Conservation (phyloP, 2,329 filamentous ascomycete genomes). For the Fusarium sp. region DNA sequence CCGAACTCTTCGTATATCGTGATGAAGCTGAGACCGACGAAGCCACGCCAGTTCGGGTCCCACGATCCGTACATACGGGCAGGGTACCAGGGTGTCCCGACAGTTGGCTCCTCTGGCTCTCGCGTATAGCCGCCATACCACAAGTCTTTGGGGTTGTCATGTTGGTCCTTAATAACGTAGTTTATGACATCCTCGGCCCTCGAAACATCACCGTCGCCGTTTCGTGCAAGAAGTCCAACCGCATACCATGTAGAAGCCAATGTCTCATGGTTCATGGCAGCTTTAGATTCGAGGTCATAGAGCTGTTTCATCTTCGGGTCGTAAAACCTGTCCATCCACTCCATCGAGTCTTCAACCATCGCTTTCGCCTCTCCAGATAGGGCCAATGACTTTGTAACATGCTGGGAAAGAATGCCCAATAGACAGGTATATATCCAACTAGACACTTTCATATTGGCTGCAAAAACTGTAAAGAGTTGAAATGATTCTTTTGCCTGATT, state of each 20-base stretch:
- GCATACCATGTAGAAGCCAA: slow-evolving; percentile 24
- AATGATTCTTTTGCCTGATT: neutral
- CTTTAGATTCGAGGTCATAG: slow-evolving; percentile 15
- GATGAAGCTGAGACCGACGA: slow-evolving; percentile 24
- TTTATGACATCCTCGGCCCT: slow-evolving; percentile 17
- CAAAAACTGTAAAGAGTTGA: neutral
- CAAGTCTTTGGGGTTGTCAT: slow-evolving; percentile 4
- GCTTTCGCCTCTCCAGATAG: slow-evolving; percentile 26
- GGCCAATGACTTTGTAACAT: neutral
- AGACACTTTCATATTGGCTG: slow-evolving; percentile 11
- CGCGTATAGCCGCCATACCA: slow-evolving; percentile 28
- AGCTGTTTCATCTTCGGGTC: slow-evolving; percentile 39
- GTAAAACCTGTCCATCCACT: slow-evolving; percentile 31
- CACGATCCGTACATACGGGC: slow-evolving; percentile 19
- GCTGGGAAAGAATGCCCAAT: neutral
- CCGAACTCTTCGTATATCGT: slow-evolving; percentile 27
- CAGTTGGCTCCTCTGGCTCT: slow-evolving; percentile 20
- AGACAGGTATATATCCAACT: neutral
- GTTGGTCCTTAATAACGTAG: slow-evolving; percentile 23
- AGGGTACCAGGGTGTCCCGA: slow-evolving; percentile 22
- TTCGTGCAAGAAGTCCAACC: slow-evolving; percentile 20
- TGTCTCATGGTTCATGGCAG: slow-evolving; percentile 26
- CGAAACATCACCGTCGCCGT: slow-evolving; percentile 8
- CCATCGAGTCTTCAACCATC: slow-evolving; percentile 27
- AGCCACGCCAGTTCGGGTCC: slow-evolving; percentile 28